Conservation (phyloP, 768 basidiomycete species). For the Boletus fagicola region DNA sequence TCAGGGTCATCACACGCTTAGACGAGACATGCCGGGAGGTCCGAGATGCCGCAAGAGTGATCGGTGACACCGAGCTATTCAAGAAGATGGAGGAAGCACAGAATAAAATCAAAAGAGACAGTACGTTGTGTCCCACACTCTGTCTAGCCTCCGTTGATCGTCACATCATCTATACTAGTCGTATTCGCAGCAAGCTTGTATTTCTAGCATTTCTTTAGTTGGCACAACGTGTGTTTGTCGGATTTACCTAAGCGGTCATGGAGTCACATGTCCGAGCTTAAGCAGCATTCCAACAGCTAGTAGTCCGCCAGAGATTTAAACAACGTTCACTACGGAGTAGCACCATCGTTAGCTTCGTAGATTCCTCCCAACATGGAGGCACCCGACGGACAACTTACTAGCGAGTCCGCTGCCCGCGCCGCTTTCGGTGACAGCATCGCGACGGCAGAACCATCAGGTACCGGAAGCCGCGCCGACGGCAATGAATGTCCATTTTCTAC, state of each 20-base stretch:
- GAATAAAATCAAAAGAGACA: conserved; percentile 91
- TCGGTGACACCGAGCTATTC: conserved; percentile 93
- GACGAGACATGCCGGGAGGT: conserved; percentile 98
- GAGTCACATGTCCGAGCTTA: background rate
- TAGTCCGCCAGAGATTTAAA: conserved; percentile 17
- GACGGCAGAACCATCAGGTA: conserved; percentile 6
- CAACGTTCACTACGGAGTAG: background rate
- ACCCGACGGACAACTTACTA: background rate
- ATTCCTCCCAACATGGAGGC: conserved; percentile 15
- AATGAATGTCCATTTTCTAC: background rate
- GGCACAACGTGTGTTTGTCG: background rate
- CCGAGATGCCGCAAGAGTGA: conserved; percentile 93
- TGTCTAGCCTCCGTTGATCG: conserved; percentile 5
- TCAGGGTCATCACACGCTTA: conserved; percentile 90
- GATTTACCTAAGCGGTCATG: background rate
- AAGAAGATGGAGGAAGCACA: conserved; percentile 98
- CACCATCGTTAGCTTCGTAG: conserved; percentile 1
- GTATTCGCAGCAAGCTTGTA: conserved; percentile 87
- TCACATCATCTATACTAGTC: conserved; percentile 42
- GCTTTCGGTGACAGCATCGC: background rate
- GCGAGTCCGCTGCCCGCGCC: conserved; percentile 3
- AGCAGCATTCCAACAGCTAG: conserved; percentile 23
- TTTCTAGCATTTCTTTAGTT: conserved; percentile 46
- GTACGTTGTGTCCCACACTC: conserved; percentile 49
- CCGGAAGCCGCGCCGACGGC: conserved; percentile 9